phyloP scores from a whole-genome alignment of 1,139 yeast genomes.

The Schizosaccharomyces versatilis region DNA sequence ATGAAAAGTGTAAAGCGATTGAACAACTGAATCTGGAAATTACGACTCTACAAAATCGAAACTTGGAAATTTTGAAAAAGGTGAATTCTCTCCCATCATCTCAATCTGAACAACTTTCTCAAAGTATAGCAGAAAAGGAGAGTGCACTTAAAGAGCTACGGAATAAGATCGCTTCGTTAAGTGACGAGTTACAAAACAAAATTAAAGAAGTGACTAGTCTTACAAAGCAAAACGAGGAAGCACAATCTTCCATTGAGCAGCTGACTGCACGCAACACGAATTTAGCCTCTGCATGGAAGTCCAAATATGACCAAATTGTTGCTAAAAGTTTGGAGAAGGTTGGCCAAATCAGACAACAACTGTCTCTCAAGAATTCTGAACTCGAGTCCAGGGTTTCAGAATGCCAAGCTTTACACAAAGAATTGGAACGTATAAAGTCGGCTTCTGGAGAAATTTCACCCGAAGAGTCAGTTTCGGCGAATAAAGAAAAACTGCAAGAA shows the following conservation, averaged over 20 bases:
- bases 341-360: not conserved
- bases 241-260: not conserved
- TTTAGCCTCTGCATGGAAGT: not conserved
- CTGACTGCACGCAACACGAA: not conserved
- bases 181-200: too few relatives aligned
- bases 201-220: not conserved
- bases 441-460: too few relatives aligned
- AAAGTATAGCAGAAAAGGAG: not conserved
- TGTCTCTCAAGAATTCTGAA: not conserved
- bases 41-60: too few relatives aligned
- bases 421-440: not conserved
- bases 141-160: not conserved
- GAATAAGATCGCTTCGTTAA: not conserved
- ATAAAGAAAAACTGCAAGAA: too few relatives aligned
- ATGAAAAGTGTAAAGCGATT: too few relatives aligned
- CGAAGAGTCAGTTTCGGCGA: too few relatives aligned
- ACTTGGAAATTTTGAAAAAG: not conserved
- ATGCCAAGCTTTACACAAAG: not conserved
- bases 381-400: not conserved
- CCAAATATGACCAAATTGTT: not conserved
- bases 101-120: not conserved
- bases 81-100: not conserved
- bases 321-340: not conserved
- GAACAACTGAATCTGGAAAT: too few relatives aligned
- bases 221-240: not conserved